phyloP scores from a whole-genome alignment of 2,329 filamentous ascomycete species.

The Blastomyces emzantsi region DNA sequence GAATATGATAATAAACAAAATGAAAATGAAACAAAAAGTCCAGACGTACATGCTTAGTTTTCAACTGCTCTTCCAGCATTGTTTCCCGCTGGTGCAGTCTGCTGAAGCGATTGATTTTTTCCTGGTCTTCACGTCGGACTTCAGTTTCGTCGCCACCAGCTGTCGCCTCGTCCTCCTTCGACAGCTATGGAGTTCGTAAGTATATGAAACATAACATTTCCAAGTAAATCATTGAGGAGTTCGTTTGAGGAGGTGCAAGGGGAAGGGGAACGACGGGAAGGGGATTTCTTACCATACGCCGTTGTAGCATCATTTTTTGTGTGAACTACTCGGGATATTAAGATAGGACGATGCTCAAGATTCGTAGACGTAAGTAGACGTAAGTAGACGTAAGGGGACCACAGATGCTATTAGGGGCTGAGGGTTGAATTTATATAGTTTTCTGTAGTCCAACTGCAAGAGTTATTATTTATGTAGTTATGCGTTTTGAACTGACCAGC shows the following conservation, averaged over 20 bases:
- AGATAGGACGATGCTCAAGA: background rate
- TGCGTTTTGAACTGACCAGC: too few relatives aligned
- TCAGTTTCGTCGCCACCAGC: conserved; percentile 72
- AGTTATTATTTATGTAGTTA: background rate
- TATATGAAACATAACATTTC: background rate
- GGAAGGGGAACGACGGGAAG: background rate
- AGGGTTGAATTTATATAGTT: background rate
- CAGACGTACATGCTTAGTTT: conserved; percentile 60
- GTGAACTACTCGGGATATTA: background rate
- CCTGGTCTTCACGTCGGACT: conserved; percentile 92
- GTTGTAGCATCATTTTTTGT: conserved; percentile 6
- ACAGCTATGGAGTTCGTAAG: conserved; percentile 53
- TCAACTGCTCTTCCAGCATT: conserved; percentile 68
- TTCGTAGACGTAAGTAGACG: background rate
- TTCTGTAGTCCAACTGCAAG: background rate
- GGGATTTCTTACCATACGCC: conserved; percentile 6
- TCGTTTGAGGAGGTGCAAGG: background rate
- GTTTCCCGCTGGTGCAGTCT: conserved; percentile 82
- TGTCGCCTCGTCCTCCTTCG: conserved; percentile 78
- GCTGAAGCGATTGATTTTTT: conserved; percentile 98
- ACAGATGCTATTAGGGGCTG: background rate
- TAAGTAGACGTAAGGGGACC: too few relatives aligned
- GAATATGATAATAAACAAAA: background rate
- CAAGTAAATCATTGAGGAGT: background rate
- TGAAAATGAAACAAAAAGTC: background rate